Conservation (phyloP, 352 stramenopile species). For the Globisporangium spiculum region DNA sequence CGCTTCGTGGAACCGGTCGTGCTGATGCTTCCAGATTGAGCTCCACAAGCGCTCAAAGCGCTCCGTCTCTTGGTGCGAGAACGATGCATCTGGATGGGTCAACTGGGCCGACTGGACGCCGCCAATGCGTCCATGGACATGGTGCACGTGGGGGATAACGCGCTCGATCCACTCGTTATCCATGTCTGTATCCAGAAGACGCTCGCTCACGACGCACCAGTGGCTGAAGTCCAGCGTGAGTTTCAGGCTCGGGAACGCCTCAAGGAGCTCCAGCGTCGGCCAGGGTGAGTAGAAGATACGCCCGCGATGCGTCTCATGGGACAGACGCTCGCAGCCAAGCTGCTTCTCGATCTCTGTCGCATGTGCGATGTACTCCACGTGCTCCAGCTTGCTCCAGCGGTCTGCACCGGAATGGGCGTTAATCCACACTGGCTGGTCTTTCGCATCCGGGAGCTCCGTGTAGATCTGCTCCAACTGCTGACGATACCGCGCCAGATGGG, state of each 20-base stretch:
- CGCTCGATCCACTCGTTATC: conserved; percentile 43
- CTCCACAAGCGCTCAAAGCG: conserved; percentile 61
- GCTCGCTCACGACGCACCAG: conserved; percentile 59
- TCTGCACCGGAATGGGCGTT: conserved; percentile 67
- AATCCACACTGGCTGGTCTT: conserved; percentile 34
- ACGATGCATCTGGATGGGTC: conserved; percentile 29
- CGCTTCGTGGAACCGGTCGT: conserved; percentile 13
- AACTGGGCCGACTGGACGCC: conserved; percentile 52
- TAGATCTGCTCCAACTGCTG: conserved; percentile 31
- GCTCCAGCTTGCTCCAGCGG: conserved; percentile 42
- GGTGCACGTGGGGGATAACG: conserved; percentile 53
- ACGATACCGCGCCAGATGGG: conserved; percentile 38
- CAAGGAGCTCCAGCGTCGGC: conserved; percentile 53
- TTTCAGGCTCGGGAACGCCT: conserved; percentile 56
- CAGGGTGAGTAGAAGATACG: conserved; percentile 75
- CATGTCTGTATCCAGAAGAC: conserved; percentile 41
- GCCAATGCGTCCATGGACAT: conserved; percentile 63
- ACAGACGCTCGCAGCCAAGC: conserved; percentile 31
- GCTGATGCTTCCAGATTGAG: conserved; percentile 41
- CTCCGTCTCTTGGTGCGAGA: conserved; percentile 28
- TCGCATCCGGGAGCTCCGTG: conserved; percentile 23
- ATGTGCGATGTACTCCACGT: conserved; percentile 49
- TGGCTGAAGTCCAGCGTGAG: conserved; percentile 73
- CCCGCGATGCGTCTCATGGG: conserved; percentile 64
- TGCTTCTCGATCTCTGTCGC: conserved; percentile 43